Conservation (phyloP, 176 grass and related monocot species). For the Carex myosuroides region DNA sequence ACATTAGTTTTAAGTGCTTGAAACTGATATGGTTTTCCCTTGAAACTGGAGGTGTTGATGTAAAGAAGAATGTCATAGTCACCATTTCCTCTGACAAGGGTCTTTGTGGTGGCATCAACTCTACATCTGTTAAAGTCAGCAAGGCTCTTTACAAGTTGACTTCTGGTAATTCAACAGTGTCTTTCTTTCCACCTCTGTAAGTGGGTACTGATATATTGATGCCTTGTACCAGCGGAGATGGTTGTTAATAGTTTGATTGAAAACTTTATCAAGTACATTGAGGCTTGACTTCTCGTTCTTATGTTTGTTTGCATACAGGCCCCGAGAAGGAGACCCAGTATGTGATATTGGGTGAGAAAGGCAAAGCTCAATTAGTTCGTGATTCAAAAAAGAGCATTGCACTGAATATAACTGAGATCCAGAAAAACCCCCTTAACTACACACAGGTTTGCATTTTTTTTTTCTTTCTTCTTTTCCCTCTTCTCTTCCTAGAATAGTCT, state of each 20-base stretch:
- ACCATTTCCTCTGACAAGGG: conserved; percentile 88
- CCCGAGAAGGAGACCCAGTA: conserved; percentile 82
- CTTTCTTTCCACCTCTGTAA: neutral
- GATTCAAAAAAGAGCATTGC: conserved; percentile 65
- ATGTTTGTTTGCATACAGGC: conserved; percentile 33
- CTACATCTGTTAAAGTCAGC: conserved; percentile 92
- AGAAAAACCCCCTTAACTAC: conserved; percentile 91
- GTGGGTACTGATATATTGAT: neutral
- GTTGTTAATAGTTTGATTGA: neutral
- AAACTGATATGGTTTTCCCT: neutral
- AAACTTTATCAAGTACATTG: neutral
- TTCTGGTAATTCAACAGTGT: conserved; percentile 42
- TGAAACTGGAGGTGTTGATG: conserved; percentile 54
- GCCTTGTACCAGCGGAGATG: neutral
- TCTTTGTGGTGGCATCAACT: conserved; percentile 94
- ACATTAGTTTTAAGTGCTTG: conserved; percentile 1
- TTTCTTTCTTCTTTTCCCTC: neutral
- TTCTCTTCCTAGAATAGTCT: neutral
- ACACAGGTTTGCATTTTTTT: conserved; percentile 52
- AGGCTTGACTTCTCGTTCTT: conserved; percentile 4
- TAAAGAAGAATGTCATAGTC: conserved; percentile 96
- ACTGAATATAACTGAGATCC: conserved; percentile 54
- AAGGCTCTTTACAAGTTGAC: conserved; percentile 75
- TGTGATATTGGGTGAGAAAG: conserved; percentile 91
- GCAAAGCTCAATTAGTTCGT: conserved; percentile 80